Conservation (phyloP, 2,329 filamentous ascomycete species). For the Alternaria ethzedia region DNA sequence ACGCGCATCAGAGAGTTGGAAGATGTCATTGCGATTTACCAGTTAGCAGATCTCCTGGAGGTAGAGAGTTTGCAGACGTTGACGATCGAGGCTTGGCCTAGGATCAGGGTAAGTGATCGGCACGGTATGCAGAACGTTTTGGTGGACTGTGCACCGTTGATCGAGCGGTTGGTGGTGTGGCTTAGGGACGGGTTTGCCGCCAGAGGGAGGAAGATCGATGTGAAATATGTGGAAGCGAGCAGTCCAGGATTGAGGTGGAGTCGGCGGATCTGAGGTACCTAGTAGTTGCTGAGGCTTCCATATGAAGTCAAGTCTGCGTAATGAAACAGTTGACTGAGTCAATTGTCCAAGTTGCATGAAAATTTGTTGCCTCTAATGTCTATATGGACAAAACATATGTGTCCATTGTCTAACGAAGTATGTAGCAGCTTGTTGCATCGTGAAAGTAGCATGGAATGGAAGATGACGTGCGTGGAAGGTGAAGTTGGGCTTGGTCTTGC, state of each 20-base stretch:
- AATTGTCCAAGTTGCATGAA: not conserved
- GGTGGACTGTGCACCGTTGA: conserved; percentile 2
- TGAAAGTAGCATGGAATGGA: not conserved
- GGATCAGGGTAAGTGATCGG: not conserved
- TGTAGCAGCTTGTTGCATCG: not conserved
- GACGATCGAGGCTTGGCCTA: conserved; percentile 8
- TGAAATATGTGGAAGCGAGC: not conserved
- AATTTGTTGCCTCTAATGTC: not conserved
- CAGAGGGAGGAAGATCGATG: not conserved
- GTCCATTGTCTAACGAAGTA: not conserved
- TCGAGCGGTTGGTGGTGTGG: conserved; percentile 1
- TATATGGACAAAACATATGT: too few relatives aligned
- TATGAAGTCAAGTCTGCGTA: not conserved
- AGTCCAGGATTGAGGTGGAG: conserved; percentile 1
- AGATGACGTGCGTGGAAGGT: not conserved
- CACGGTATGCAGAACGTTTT: not conserved
- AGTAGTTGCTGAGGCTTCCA: not conserved
- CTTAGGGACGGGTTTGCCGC: conserved; percentile 1
- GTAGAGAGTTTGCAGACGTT: not conserved
- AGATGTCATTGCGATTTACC: not conserved
- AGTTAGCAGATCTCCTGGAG: not conserved
- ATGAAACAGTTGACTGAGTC: not conserved
- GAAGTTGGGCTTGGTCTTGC: not conserved
- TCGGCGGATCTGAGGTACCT: not conserved
- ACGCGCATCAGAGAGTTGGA: not conserved